Conservation (phyloP, 2,329 filamentous ascomycete species). For the Acephala macrosclerotiorum region DNA sequence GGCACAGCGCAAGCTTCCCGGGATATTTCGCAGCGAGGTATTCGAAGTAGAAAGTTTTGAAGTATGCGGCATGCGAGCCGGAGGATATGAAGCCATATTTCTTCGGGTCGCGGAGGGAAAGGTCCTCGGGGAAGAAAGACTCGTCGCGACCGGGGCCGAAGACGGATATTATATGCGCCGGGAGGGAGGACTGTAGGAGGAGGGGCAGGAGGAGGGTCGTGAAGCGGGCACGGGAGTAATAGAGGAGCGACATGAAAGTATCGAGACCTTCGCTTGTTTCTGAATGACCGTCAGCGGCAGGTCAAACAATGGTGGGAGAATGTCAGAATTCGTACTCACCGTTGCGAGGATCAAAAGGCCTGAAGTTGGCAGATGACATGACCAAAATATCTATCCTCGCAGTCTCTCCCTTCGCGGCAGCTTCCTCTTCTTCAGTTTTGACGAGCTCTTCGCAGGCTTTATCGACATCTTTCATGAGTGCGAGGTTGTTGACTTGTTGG, state of each 20-base stretch:
- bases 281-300: conserved; percentile 21
- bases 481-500: conserved; percentile 42
- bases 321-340: conserved; percentile 24
- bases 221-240: conserved; percentile 45
- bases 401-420: neutral
- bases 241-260: conserved; percentile 40
- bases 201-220: conserved; percentile 41
- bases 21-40: conserved; percentile 40
- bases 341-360: conserved; percentile 19
- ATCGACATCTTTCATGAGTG: conserved; percentile 46
- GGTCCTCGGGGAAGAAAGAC: conserved; percentile 35
- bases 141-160: conserved; percentile 44
- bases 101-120: conserved; percentile 41
- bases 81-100: conserved; percentile 41
- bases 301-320: neutral
- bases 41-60: conserved; percentile 46
- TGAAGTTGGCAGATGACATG: conserved; percentile 36
- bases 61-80: conserved; percentile 42
- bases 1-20: conserved; percentile 39
- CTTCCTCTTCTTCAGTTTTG: conserved; percentile 35
- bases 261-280: conserved; percentile 45
- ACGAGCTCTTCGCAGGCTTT: conserved; percentile 39
- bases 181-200: conserved; percentile 33
- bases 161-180: conserved; percentile 43
- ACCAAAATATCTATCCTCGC: conserved; percentile 46